phyloP scores from a whole-genome alignment of 2,329 filamentous ascomycete genomes.

The Myriangium duriaei region DNA sequence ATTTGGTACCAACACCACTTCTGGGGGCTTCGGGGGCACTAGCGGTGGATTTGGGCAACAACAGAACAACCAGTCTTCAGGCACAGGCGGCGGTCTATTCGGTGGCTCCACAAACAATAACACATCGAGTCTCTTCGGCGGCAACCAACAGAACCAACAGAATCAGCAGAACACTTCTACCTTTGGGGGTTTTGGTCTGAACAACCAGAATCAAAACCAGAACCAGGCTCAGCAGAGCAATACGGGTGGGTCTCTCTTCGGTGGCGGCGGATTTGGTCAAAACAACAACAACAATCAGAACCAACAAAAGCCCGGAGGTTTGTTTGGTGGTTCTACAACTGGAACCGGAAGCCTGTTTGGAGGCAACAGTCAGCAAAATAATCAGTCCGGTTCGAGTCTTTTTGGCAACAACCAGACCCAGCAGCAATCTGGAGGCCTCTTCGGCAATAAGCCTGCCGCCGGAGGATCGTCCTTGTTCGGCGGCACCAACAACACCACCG shows the following conservation, averaged over 20 bases:
- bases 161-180: conserved; percentile 15
- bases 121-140: conserved; percentile 17
- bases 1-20: conserved; percentile 22
- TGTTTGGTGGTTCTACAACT: conserved; percentile 14
- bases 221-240: conserved; percentile 12
- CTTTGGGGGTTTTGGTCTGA: conserved; percentile 15
- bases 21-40: conserved; percentile 15
- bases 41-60: conserved; percentile 20
- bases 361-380: conserved; percentile 21
- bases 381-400: conserved; percentile 22
- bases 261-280: conserved; percentile 7
- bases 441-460: conserved; percentile 22
- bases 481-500: conserved; percentile 20
- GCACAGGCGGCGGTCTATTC: conserved; percentile 15
- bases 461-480: conserved; percentile 18
- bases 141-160: conserved; percentile 19
- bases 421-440: conserved; percentile 19
- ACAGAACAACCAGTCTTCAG: conserved; percentile 24
- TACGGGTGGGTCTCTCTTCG: conserved; percentile 14
- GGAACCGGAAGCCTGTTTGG: conserved; percentile 33
- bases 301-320: conserved; percentile 35
- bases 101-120: conserved; percentile 17
- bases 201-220: conserved; percentile 16
- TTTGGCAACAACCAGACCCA: conserved; percentile 17
- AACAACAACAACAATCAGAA: conserved; percentile 20